Evolutionary conservation across 1,284 basidiomycete species (phyloP), one percentile per base, ranked within the genome.

Genomic region (Tausonia pullulans): DNA sequence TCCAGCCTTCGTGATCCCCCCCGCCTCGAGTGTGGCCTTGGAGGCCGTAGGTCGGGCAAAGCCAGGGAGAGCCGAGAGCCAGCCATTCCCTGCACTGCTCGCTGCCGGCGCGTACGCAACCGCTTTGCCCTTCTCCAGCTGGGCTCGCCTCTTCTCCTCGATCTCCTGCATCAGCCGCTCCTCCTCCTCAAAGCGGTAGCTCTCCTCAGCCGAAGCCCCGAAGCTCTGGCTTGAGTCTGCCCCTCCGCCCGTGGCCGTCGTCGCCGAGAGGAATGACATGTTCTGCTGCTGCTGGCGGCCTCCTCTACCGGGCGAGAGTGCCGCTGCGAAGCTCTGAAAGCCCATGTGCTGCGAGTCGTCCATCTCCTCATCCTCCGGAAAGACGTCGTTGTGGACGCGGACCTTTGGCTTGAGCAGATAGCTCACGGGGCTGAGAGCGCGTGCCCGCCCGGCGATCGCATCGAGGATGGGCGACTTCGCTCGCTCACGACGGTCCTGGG

Each of bases 401-500:
- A 27, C 27, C 27, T 27, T 27, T 11, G 65, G 61, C 40, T 63
- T 66, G 51, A 66, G 65, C 10, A 66, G 48, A 40, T 58, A 66
- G 27, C 55, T 58, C n/a, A 66, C 65, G 4, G 65, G 65, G 13
- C 61, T 63, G 57, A 66, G 65, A 5, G 65, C 65, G 16, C 65
- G 57, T 41, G 61, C 65, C 9, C 57, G 58, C 5, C 65, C 61
- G 7, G 61, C 61, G 58, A 66, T 60, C 8, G 65, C 65, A 41
- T 66, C 65, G 11, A 66, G 61, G n/a, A 63, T 61, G 39, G 65
- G 65, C 4, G 55, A 58, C 54, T 59, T 63, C 5, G 65, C 57
- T 40, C 65, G 61, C 76, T 69, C 62, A 87, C 88, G 80, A 94
- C 90, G 61, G 27, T 53, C 41, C 58, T 52, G 10, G 53, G 53